These are phyloP conservation scores for Alternaria angustiovoidea DNA, from an alignment of 2,329 filamentous ascomycete species.

Conservation along the genomic window DNA sequence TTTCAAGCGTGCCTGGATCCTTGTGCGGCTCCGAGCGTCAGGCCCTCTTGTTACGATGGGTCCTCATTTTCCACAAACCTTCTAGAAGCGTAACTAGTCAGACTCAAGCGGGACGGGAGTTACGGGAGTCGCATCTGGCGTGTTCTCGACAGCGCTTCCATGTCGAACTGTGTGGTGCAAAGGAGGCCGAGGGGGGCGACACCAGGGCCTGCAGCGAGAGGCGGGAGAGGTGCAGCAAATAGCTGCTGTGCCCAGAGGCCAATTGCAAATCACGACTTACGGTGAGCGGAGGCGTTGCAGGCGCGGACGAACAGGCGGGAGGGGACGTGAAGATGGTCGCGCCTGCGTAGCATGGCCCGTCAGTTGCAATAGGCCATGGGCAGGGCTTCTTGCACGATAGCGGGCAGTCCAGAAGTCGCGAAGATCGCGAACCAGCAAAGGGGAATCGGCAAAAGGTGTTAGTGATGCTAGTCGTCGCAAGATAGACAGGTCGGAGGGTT, in stretches of 20 bases:
- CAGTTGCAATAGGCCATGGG: not conserved
- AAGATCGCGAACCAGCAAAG: not conserved
- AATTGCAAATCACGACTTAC: conserved; percentile 14
- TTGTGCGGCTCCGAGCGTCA: conserved; percentile 28
- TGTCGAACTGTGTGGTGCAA: conserved; percentile 36
- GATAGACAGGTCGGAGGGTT: conserved; percentile 23
- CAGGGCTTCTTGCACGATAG: not conserved
- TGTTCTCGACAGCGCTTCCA: conserved; percentile 28
- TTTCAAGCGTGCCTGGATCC: conserved; percentile 34
- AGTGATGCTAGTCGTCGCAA: conserved; percentile 1
- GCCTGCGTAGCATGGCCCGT: not conserved
- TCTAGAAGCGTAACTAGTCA: conserved; percentile 51
- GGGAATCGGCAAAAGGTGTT: conserved; percentile 9
- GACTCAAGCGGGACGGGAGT: conserved; percentile 32
- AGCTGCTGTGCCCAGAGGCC: conserved; percentile 19
- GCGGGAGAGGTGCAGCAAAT: conserved; percentile 15
- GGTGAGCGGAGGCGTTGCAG: conserved; percentile 15
- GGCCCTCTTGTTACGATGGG: conserved; percentile 27
- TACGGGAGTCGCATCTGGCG: conserved; percentile 35
- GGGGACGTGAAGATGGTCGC: not conserved
- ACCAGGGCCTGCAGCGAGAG: conserved; percentile 8
- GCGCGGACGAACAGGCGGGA: conserved; percentile 25
- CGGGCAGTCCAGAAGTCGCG: not conserved
- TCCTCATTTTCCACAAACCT: conserved; percentile 46
- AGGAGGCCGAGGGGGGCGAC: conserved; percentile 22